Conservation (phyloP, 441 rosid genomes). For the Corymbia calophylla region DNA sequence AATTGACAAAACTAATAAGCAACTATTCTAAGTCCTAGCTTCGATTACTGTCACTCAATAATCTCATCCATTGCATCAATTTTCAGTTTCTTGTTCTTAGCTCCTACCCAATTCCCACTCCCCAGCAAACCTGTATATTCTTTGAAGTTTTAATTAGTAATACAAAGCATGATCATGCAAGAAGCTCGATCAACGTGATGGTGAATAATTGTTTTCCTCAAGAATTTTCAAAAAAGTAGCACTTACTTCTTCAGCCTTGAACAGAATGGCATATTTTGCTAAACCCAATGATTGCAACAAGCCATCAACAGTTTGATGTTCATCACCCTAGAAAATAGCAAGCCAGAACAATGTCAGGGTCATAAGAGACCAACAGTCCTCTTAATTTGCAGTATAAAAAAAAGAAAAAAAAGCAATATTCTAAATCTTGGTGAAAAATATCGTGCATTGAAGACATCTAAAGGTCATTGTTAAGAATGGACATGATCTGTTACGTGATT, state of each 20-base stretch:
- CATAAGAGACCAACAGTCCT: neutral
- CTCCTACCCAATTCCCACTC: neutral
- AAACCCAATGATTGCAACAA: conserved; percentile 10
- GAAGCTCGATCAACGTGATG: neutral
- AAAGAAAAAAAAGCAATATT: neutral
- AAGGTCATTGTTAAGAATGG: neutral
- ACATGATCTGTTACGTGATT: neutral
- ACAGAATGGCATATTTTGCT: conserved; percentile 11
- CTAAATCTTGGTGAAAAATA: neutral
- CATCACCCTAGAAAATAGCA: conserved; percentile 4
- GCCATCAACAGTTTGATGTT: conserved; percentile 15
- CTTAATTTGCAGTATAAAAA: neutral
- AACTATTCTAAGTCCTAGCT: neutral
- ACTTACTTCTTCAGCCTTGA: conserved; percentile 23
- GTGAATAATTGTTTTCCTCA: neutral
- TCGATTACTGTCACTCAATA: neutral
- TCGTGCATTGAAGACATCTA: neutral
- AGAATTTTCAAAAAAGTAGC: neutral
- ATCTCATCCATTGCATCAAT: neutral
- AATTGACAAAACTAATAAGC: neutral
- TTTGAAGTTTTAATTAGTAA: neutral
- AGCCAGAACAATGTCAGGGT: neutral
- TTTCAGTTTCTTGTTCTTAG: neutral
- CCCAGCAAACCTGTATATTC: neutral
- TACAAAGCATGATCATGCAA: neutral